phyloP scores from a whole-genome alignment of 2,329 filamentous ascomycete genomes.

The Paecilomyces variotii region DNA sequence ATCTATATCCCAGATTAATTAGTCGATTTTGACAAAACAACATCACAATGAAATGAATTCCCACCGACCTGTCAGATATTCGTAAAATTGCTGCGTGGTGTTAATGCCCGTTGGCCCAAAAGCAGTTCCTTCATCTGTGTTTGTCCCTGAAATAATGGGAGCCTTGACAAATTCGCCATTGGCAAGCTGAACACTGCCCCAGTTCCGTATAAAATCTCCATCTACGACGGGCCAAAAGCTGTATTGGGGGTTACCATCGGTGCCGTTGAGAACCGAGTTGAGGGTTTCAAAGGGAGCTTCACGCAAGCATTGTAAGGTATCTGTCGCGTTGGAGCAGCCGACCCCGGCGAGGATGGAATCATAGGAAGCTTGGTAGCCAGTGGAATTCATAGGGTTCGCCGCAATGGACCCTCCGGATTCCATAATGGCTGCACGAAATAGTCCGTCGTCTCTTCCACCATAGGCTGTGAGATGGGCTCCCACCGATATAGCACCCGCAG shows the following conservation, averaged over 20 bases:
- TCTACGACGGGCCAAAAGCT: conserved; percentile 41
- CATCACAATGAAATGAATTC: conserved; percentile 6
- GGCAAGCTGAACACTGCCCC: conserved; percentile 47
- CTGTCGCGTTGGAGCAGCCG: conserved; percentile 48
- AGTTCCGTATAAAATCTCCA: conserved; percentile 48
- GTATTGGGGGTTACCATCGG: conserved; percentile 28
- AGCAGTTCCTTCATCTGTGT: conserved; percentile 57
- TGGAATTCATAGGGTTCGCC: conserved; percentile 32
- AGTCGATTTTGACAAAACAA: neutral
- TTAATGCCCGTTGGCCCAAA: conserved; percentile 50
- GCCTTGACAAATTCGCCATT: conserved; percentile 56
- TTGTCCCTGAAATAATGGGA: conserved; percentile 55
- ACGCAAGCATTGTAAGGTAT: conserved; percentile 61
- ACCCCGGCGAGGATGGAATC: conserved; percentile 52
- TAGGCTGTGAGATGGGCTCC: conserved; percentile 47
- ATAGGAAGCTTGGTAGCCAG: conserved; percentile 44
- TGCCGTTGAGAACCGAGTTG: conserved; percentile 44
- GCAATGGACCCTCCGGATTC: conserved; percentile 47
- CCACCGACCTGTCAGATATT: conserved; percentile 25
- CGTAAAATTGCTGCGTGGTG: conserved; percentile 45
- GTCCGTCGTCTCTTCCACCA: conserved; percentile 44
- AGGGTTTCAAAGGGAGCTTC: conserved; percentile 51
- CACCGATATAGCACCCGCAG: conserved; percentile 45
- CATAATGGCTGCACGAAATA: conserved; percentile 48
- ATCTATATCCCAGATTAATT: conserved; percentile 11